Conservation (phyloP, 1,284 basidiomycete species). For the Fomes fomentarius region DNA sequence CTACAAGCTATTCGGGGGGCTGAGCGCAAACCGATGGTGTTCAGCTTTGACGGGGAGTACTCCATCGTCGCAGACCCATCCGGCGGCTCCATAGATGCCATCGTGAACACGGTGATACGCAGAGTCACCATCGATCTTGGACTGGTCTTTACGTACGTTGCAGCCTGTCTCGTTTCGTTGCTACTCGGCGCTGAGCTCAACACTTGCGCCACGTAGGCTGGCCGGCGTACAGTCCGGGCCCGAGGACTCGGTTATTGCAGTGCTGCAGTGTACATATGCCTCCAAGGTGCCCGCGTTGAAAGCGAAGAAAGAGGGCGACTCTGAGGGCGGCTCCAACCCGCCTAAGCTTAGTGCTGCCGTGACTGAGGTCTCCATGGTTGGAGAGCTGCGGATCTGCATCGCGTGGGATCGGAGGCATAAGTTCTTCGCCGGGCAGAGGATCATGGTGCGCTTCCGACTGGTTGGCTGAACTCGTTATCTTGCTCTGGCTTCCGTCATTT, state of each 20-base stretch:
- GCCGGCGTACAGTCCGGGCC: conserved; percentile 16
- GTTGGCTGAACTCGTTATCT: conserved; percentile 34
- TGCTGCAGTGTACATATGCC: conserved; percentile 9
- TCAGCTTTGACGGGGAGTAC: conserved; percentile 59
- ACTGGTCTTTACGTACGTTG: conserved; percentile 45
- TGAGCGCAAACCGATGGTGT: conserved; percentile 30
- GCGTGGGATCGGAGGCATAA: conserved; percentile 54
- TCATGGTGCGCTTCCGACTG: conserved; percentile 52
- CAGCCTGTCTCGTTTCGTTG: not conserved
- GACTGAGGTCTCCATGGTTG: conserved; percentile 37
- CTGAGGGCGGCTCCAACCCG: no score
- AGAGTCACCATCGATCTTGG: conserved; percentile 39
- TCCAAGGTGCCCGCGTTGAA: conserved; percentile 1
- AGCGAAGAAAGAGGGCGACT: conserved; percentile 23
- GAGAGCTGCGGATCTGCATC: conserved; percentile 54
- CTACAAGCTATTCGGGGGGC: conserved; percentile 30
- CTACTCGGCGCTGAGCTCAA: not conserved
- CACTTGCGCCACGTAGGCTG: conserved; percentile 8
- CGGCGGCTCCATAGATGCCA: conserved; percentile 41
- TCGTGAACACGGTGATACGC: conserved; percentile 38
- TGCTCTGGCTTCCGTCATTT: not conserved
- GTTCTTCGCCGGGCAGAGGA: conserved; percentile 53
- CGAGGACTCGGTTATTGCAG: conserved; percentile 15
- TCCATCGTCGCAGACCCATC: conserved; percentile 47
- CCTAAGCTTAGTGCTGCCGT: not conserved